Evolutionary conservation across 1,284 basidiomycete species (phyloP), one percentile per base, ranked within the genome.

Genomic region (Phellinidium pouzarii): DNA sequence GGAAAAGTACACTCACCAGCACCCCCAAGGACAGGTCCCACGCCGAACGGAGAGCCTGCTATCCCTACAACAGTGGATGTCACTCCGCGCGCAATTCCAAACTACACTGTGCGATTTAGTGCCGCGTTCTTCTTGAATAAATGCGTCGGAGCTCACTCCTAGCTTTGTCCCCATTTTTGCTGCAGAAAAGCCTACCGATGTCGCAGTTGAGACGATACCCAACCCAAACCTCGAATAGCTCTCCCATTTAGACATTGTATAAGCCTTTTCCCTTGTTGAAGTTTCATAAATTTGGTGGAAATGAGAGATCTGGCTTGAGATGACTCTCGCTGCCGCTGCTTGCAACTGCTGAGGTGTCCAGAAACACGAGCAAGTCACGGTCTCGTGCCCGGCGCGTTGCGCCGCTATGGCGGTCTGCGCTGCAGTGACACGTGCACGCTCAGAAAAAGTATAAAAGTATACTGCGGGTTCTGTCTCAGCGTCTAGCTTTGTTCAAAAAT

Each of bases 101-200:
- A 90, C 84, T 87, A 56, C 20, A n/a, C n/a, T n/a, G 46, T 43
- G 34, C 40, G 31, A 19, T 34, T 26, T 55, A 36, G 41, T 50
- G 23, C 59, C 55, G 7, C 41, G 23, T 25, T 26, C 29, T 36
- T 44, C 27, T 11, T 9, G 14, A n/a, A 47, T 53, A 22, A 46
- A 37, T 52, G 48, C 37, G 19, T 3, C 19, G 45, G 40, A 41
- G 71, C 75, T 55, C 66, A 87, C 84, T 54, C 83, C 83, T 48
- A 88, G 66, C 57, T 74, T 77, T 11, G 87, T 89, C 26, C 79
- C 75, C 14, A 69, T 67, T 64, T 85, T 88, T n/a, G 76, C 83
- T 8, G 78, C 79, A 22, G 74, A 75, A 59, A 89, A 88, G 27
- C 81, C 78, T 44, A 84, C 57, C 20, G 78, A 72, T 37, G 81